These are phyloP conservation scores for Hericium alpestre DNA, from an alignment of 768 basidiomycete species.

Conservation along the genomic window DNA sequence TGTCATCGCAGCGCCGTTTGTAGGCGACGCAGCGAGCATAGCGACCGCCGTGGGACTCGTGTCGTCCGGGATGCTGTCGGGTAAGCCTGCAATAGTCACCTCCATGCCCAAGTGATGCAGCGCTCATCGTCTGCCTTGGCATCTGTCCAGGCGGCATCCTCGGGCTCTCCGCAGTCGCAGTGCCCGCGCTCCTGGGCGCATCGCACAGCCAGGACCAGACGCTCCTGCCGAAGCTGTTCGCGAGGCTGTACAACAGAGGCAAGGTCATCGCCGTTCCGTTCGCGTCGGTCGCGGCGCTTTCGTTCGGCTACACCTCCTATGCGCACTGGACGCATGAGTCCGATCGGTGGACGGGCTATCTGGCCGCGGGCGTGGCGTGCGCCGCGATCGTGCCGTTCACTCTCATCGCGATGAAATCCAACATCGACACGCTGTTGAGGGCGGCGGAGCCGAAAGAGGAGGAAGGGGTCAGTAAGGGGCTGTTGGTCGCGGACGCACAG, in stretches of 20 bases:
- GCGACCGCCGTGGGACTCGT: neutral
- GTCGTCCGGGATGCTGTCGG: neutral
- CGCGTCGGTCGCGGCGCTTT: neutral
- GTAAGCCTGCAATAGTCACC: neutral
- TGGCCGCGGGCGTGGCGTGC: neutral
- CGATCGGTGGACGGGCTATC: neutral
- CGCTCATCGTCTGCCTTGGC: neutral
- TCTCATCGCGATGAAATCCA: neutral
- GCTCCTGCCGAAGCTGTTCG: neutral
- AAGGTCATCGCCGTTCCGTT: neutral
- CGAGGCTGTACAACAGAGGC: neutral
- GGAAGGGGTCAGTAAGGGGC: neutral
- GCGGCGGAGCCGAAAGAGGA: neutral
- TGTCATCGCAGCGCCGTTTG: neutral
- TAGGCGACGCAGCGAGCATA: neutral
- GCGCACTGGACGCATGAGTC: neutral
- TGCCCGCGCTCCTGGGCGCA: neutral
- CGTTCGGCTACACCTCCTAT: neutral
- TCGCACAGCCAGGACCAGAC: neutral
- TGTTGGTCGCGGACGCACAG: neutral
- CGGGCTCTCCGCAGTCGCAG: neutral
- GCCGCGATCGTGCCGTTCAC: neutral
- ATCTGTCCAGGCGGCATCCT: neutral
- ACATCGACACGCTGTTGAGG: neutral
- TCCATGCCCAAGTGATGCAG: neutral